Evolutionary conservation across 495 filamentous ascomycete species (phyloP), one percentile per base, ranked within the genome.

Genomic region (Penicillium desertorum): DNA sequence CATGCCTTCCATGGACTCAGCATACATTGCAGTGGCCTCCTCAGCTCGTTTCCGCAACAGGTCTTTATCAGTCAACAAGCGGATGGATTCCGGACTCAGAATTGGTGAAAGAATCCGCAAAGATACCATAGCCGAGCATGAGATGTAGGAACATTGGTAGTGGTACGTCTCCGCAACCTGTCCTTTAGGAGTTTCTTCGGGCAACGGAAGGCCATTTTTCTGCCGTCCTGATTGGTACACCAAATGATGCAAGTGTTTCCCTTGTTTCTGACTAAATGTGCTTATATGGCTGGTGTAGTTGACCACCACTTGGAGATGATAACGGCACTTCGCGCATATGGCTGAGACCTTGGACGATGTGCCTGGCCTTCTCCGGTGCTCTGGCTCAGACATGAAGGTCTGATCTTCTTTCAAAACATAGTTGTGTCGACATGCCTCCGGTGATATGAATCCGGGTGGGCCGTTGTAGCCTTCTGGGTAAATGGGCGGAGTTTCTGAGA

Each of bases 111-210:
- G 69, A 12, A 86, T 70, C 16, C 77, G 74, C 45, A 92, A 74
- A 2, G 71, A 71, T n/a, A 88, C 69, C 45, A 71, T 71, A 20
- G 80, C 79, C 1, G 78, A 65, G 59, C 88, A 91, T 23, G 71
- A 65, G 16, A 71, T 59, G 17, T 79, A 72, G 0, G 85, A 85
- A 69, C 90, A 95, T 56, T 74, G 71, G 64, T 86, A 92, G 30
- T 66, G 57, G 47, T 74, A 78, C 16, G 70, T 68, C 60, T 79
- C 76, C 2, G 62, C 68, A 14, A 58, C 51, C 60, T 77, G 75
- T 16, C 73, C 74, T 22, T 69, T 71, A 16, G 57, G 17, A 17
- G 70, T 75, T 27, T 64, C 44, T 34, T 73, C 71, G 14, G 64
- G 62, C 2, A 51, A 22, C 9, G 61, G 55, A 27, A 52, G 19